Conservation (phyloP, 768 basidiomycete genomes). For the Mycena rosella region DNA sequence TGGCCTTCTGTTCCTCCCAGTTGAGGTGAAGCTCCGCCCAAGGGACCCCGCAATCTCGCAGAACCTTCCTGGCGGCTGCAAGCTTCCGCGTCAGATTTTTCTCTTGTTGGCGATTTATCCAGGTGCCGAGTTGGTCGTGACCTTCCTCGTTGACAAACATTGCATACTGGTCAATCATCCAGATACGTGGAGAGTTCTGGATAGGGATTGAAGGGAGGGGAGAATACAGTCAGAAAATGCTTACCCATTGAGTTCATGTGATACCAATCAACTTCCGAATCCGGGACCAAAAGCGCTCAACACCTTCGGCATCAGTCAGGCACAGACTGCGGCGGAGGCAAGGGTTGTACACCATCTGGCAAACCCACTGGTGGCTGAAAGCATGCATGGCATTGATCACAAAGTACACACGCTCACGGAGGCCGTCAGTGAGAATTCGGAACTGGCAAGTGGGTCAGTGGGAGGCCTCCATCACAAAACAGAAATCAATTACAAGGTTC, state of each 20-base stretch:
- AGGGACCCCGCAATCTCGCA: too few species aligned
- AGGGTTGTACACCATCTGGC: conserved; percentile 52
- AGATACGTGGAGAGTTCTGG: conserved; percentile 27
- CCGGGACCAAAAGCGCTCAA: conserved; percentile 50
- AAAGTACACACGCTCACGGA: conserved; percentile 39
- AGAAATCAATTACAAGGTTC: conserved; percentile 36
- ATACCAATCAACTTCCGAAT: conserved; percentile 38
- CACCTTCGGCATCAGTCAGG: conserved; percentile 51
- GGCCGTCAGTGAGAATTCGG: conserved; percentile 35
- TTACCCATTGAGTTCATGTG: conserved; percentile 5
- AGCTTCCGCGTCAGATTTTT: too few species aligned
- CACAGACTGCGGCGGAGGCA: conserved; percentile 45
- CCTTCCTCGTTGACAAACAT: too few species aligned
- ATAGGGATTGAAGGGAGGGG: conserved; percentile 23
- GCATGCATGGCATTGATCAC: conserved; percentile 23
- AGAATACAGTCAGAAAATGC: too few species aligned
- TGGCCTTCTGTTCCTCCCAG: too few species aligned
- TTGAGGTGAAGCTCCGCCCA: too few species aligned
- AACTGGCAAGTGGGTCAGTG: conserved; percentile 34
- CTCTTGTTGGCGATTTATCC: too few species aligned
- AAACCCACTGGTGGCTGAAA: conserved; percentile 21
- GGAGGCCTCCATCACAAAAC: too few species aligned
- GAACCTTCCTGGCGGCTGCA: too few species aligned
- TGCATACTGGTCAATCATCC: too few species aligned
- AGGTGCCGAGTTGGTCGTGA: too few species aligned